Evolutionary conservation across 441 rosid species (phyloP), one percentile per base, ranked within the genome.

Genomic region (Kokia cookei): DNA sequence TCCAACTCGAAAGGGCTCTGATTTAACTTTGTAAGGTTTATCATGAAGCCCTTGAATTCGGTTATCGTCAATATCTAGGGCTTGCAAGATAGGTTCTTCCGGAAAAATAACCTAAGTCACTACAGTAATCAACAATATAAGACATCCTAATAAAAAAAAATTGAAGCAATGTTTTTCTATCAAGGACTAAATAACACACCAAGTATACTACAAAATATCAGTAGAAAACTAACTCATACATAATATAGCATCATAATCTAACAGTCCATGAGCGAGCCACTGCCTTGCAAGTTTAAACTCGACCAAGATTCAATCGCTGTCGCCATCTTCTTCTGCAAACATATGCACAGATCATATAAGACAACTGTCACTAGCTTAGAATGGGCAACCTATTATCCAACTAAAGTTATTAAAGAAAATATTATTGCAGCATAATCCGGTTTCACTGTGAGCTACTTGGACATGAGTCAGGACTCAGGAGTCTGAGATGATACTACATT

Each of bases 251-350:
- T 64, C 54, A 69, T 72, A 26, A 45, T 32, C 63, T 69, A 40
- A 35, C 45, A 64, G 61, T 51, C n/a, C 32, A 68, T 53, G 63
- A 77, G 60, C 64, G 55, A 42, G 54, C 35, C 59, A 66, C 32
- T 65, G 54, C 67, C 80, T 61, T 59, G 69, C 67, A 40, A 54
- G 77, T 80, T 72, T 47, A 17, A 35, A 71, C 75, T 37, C 24
- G 47, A 63, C 51, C 58, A 24, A 65, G 62, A 74, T 75, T 85
- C 78, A 89, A 32, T 84, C 86, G 42, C 82, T 86, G 79, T 82
- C 90, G 1, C 82, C 84, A 2, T 76, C 87, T 54, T 74, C 74
- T 72, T 68, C 90, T 87, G 88, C 87, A 82, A 26, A 48, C 1
- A 35, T 55, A 17, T 11, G n/a, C n/a, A 67, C 24, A 65, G 27